Evolutionary conservation across 345 rosid genomes (phyloP), one percentile per base, ranked within the genome.

Genomic region (Hibiscus trionum): DNA sequence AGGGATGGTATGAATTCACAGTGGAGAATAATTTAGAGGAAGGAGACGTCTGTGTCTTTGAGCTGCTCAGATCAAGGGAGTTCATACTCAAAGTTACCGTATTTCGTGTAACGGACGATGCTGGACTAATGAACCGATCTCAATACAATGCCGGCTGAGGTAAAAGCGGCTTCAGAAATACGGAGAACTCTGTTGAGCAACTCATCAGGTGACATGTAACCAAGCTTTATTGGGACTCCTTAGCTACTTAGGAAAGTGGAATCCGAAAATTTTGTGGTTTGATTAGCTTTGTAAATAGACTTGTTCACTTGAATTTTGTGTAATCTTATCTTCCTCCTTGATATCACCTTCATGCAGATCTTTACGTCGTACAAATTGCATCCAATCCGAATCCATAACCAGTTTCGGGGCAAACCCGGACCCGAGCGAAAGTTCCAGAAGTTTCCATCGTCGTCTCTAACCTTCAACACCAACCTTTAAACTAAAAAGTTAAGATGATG

Each of bases 1-100:
- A 88, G 79, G 97, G 97, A 56, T 91, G 97, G 97, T 91, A 88
- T 21, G 95, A 91, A 71, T 91, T 91, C 82, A 82, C 95, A 0
- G 76, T 89, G 78, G 93, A 91, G 82, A 91, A 91, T 75, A 84
- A 83, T 61, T 58, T 91, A 72, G 97, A 95, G 66, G 97, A 91
- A 83, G 97, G 97, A 46, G 97, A 91, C 75, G 95, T 91, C 5
- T 91, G 97, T 33, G 78, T 91, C 72, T 86, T 91, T 17, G 97
- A 91, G 85, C 83, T 91, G 67, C 83, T 89, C 64, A 85, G 82
- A 76, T 66, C 86, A 4, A 85, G 91, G 83, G 97, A 91, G 26
- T 76, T 89, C 76, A 88, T 89, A 70, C 91, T 91, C 37, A 91
- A 91, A 86, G 93, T 91, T 29, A 89, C 93, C 0, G 84, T 87